Evolutionary conservation across 2,329 filamentous ascomycete genomes (phyloP).

Genomic region (Talaromyces sp.): DNA sequence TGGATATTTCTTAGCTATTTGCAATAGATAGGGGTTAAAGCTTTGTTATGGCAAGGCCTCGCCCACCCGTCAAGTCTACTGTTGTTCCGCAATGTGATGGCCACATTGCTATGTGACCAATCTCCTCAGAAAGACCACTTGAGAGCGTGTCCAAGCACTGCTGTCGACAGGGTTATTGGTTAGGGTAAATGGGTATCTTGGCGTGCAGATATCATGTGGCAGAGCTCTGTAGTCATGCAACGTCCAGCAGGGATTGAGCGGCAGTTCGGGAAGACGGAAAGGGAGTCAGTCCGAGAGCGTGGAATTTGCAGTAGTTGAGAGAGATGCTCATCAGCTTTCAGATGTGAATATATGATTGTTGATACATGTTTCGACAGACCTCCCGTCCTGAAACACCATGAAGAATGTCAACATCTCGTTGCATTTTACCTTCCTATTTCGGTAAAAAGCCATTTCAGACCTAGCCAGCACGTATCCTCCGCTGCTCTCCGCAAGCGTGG

Average conservation of each 20-base stretch:
- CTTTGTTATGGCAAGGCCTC: too few species aligned
- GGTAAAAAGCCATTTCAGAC: background rate
- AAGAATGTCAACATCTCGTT: background rate
- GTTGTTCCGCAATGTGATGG: background rate
- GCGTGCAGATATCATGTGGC: slow-evolving; percentile 11
- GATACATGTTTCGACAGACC: too few species aligned
- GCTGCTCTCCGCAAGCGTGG: background rate
- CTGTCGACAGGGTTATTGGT: background rate
- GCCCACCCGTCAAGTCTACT: background rate
- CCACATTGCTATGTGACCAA: background rate
- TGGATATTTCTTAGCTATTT: background rate
- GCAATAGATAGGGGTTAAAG: background rate
- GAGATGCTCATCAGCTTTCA: background rate
- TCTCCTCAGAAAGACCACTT: background rate
- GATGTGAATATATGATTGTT: background rate
- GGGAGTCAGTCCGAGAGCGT: background rate
- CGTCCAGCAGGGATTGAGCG: background rate
- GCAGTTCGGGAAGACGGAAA: slow-evolving; percentile 6
- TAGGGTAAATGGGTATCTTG: background rate
- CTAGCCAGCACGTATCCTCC: background rate
- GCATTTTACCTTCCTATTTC: background rate
- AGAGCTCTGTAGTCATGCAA: too few species aligned
- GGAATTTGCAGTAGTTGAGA: background rate
- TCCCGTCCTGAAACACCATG: background rate
- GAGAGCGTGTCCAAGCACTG: background rate